Evolutionary conservation across 2,329 filamentous ascomycete genomes (phyloP), one percentile per base, ranked within the genome.

Genomic region (Botrytis tulipae): DNA sequence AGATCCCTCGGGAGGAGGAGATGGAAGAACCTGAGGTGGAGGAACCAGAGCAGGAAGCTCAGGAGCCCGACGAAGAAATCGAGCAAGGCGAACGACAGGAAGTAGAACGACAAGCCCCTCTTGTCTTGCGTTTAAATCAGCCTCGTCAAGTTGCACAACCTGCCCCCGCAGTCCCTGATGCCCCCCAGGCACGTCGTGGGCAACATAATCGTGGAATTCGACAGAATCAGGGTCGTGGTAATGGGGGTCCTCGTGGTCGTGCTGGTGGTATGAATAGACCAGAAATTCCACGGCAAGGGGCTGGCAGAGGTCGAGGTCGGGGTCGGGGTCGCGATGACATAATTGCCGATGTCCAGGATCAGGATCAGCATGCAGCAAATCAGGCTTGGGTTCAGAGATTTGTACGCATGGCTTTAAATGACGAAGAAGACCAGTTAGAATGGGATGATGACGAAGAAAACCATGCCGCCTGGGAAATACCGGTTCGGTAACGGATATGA

Each of bases 361-460:
- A 75, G 48, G 73, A 65, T 3, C 76, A 76, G 60, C 75, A 75
- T 51, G 78, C 73, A 44, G 77, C 75, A 57, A 76, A 80, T 61
- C 77, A 78, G 69, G 77, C 77, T 32, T 82, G 80, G 80, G 76
- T 82, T 1, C 79, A 80, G 67, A 78, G 77, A 75, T 82, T 82
- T 74, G 80, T 82, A 9, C 78, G 79, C 71, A 79, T 82, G 79
- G 80, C 80, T 2, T 68, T 81, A 65, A 79, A 80, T 70, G 80
- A 82, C 46, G 79, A 81, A 73, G 80, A 81, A 54, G 80, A 82
- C 76, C 74, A 77, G 51, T 51, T 82, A 9, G 78, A 79, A 20
- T 77, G 66, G 81, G 83, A 79, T 80, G 84, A 77, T 74, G 74
- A 87, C 82, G 73, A 87, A 82, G 74, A 86, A 80, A 80, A 86